Evolutionary conservation across 73 alveolate species (phyloP), one percentile per base, ranked within the genome.

Genomic region (Durusdinium trenchii): DNA sequence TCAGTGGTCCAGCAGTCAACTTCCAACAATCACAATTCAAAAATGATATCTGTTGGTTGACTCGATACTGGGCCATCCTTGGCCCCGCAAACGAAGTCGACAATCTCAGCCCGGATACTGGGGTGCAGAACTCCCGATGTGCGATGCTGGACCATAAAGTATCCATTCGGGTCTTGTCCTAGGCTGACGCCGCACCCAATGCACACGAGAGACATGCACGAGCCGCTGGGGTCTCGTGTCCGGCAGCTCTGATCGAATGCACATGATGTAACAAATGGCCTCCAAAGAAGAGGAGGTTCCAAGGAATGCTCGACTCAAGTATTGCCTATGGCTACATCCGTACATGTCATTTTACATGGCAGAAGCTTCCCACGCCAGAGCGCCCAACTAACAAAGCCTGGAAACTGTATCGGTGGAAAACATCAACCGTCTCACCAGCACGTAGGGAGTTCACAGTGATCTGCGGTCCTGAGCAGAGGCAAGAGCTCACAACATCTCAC

Each of bases 101-200:
- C 64, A 20, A 54, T 9, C 64, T 54, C 64, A 9, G 32, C 73
- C 96, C 18, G 45, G 95, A 14, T 18, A 20, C 96, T 89, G n/a
- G 96, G 96, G 50, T 90, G 96, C 14, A 90, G 52, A 75, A 93
- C 35, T 9, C 98, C 98, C 5, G 78, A 52, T 42, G 92, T 46
- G 36, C 92, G 82, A 40, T 71, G 91, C 51, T 93, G 92, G 46
- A 73, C 98, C 98, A 93, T 93, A 82, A 93, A 93, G 36, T 93
- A 93, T n/a, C 98, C 98, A 40, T 93, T 93, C 35, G 98, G 98
- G 51, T 93, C 98, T 64, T 93, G 90, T 92, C 78, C 79, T 40
- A 28, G 76, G 23, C 35, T 1, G 40, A 9, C 32, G 92, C 1
- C 32, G 64, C n/a, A 26, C 30, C 36, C 18, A 40, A 43, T 43